Evolutionary conservation across 192 early-diverging fungal species (phyloP).

Genomic region (Neocallimastix lanati): DNA sequence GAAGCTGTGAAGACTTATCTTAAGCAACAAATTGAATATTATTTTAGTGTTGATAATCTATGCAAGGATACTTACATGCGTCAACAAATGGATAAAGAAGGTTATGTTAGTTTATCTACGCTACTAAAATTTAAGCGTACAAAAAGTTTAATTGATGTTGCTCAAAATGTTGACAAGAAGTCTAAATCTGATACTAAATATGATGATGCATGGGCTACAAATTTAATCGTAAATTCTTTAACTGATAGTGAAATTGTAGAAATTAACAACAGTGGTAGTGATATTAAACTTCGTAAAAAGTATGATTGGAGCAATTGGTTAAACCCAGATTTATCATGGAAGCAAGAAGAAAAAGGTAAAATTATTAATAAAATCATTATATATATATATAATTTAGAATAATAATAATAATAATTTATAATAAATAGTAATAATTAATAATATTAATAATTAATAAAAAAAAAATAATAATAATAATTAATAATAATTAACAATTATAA

Average conservation of each 20-base stretch:
- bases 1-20: constrained; percentile 18
- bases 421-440: too few relatives aligned
- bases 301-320: not conserved
- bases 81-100: constrained; percentile 71
- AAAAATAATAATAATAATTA: too few relatives aligned
- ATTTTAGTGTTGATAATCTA: constrained; percentile 92
- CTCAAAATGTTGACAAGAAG: not conserved
- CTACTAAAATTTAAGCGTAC: constrained; percentile 54
- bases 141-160: too few relatives aligned
- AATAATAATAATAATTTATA: too few relatives aligned
- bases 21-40: constrained; percentile 60
- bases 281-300: not conserved
- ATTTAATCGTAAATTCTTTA: not conserved
- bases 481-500: too few relatives aligned
- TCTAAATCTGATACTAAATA: not conserved
- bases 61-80: constrained; percentile 92
- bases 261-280: not conserved
- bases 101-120: constrained; percentile 58
- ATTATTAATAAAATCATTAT: not conserved
- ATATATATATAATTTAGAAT: not conserved
- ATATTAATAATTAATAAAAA: too few relatives aligned
- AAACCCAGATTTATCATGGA: not conserved
- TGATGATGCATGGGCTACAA: not conserved
- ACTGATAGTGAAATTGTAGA: not conserved
- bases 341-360: not conserved